These are phyloP conservation scores for Pseudoscleropodium purum DNA, from an alignment of 225 moss, liverwort and hornwort species.

Conservation along the genomic window DNA sequence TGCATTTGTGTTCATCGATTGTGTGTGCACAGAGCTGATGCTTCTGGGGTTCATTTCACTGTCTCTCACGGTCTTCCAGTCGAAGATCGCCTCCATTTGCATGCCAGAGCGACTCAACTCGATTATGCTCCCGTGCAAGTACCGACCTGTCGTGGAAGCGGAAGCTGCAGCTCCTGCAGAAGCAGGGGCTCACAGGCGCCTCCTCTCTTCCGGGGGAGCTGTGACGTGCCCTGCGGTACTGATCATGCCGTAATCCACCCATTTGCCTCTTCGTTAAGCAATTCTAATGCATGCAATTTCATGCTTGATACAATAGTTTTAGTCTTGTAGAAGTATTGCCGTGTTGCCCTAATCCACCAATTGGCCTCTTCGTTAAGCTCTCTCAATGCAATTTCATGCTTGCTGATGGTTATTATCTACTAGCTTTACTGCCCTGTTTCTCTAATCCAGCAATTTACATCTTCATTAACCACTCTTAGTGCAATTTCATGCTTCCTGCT, in stretches of 20 bases:
- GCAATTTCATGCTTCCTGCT: not conserved
- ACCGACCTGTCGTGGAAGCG: not conserved
- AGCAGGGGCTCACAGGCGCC: constrained; percentile 33
- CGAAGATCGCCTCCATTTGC: constrained; percentile 47
- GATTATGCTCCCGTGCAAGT: constrained; percentile 69
- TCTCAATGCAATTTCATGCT: not conserved
- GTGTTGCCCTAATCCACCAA: not conserved
- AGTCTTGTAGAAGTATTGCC: not conserved
- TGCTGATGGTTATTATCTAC: not conserved
- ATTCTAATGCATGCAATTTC: not conserved
- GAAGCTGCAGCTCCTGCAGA: not conserved
- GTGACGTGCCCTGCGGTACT: constrained; percentile 21
- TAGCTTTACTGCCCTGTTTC: not conserved
- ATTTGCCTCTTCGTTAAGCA: not conserved
- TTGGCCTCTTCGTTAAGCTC: not conserved
- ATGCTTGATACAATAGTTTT: no score
- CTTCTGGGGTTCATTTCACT: constrained; percentile 96
- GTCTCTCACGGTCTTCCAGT: constrained; percentile 70
- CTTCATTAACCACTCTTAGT: not conserved
- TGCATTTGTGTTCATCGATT: not conserved
- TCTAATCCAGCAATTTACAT: not conserved
- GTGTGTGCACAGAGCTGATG: constrained; percentile 65
- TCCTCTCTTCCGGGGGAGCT: constrained; percentile 16
- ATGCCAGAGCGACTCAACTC: constrained; percentile 46
- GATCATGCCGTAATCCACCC: not conserved